Evolutionary conservation across 78 protist species (phyloP).

Genomic region (Isochrysis galbana): DNA sequence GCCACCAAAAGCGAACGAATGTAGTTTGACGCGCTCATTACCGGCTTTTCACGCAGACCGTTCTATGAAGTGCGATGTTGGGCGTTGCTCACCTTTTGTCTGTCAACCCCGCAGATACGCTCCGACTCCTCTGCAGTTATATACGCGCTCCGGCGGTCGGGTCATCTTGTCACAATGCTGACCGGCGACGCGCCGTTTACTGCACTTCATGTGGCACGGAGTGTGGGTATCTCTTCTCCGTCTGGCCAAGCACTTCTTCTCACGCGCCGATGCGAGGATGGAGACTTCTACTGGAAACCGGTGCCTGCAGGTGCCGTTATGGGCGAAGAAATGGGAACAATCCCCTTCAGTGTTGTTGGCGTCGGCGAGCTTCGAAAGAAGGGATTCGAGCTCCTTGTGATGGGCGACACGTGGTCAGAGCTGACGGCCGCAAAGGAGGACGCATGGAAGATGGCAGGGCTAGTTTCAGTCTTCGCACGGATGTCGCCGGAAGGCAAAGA

Average conservation of each 20-base stretch:
- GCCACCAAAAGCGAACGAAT: no score
- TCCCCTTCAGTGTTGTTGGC: no score
- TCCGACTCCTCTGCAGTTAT: neutral
- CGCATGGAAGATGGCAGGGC: neutral
- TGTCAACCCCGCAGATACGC: no score
- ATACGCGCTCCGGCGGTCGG: neutral
- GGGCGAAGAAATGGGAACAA: no score
- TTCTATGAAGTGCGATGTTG: no score
- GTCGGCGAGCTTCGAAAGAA: neutral
- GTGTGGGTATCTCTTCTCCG: conserved; percentile 31
- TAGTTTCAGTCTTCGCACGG: conserved; percentile 30
- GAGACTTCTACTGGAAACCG: no score
- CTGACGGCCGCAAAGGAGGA: neutral
- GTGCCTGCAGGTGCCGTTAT: no score
- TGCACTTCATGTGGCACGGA: conserved; percentile 51
- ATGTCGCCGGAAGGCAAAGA: conserved; percentile 39
- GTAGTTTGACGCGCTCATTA: no score
- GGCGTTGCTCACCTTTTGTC: no score
- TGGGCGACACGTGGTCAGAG: conserved; percentile 19
- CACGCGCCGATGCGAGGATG: no score
- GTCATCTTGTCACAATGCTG: conserved; percentile 36
- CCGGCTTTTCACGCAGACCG: no score
- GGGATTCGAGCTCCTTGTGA: conserved; percentile 38
- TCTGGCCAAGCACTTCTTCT: neutral
- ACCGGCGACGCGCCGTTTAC: conserved; percentile 59